Conservation (phyloP, 495 filamentous ascomycete species). For the Penicillium pulvis region DNA sequence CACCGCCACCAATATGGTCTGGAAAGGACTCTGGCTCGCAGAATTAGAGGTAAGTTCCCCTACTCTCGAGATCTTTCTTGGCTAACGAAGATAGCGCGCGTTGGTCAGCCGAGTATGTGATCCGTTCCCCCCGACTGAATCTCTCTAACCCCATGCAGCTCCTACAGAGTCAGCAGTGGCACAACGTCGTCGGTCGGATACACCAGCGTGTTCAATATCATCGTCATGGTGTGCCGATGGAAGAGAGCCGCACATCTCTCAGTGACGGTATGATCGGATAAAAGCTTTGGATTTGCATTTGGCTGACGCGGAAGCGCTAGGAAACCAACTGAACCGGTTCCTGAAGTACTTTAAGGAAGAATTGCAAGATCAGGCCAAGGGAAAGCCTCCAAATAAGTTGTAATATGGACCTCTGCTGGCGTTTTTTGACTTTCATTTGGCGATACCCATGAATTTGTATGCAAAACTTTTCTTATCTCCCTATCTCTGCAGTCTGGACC, state of each 20-base stretch:
- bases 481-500: not conserved
- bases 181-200: conserved; percentile 56
- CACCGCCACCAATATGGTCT: conserved; percentile 21
- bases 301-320: conserved; percentile 25
- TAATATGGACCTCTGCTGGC: conserved; percentile 15
- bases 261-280: conserved; percentile 46
- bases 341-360: conserved; percentile 60
- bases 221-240: conserved; percentile 56
- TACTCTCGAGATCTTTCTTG: not conserved
- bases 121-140: conserved; percentile 11
- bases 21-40: conserved; percentile 21
- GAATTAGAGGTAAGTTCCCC: conserved; percentile 24
- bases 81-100: conserved; percentile 14
- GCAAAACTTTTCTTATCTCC: not conserved
- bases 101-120: conserved; percentile 42
- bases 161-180: conserved; percentile 60
- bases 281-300: not conserved
- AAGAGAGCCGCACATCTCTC: conserved; percentile 58
- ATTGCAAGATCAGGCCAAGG: conserved; percentile 58
- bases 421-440: conserved; percentile 8
- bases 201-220: conserved; percentile 56
- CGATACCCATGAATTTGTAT: conserved; percentile 12
- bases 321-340: conserved; percentile 44
- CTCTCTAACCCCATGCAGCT: conserved; percentile 44
- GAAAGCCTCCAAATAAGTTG: conserved; percentile 42